These are phyloP conservation scores for Penicillium roqueforti DNA, from an alignment of 495 filamentous ascomycete species.

Conservation along the genomic window DNA sequence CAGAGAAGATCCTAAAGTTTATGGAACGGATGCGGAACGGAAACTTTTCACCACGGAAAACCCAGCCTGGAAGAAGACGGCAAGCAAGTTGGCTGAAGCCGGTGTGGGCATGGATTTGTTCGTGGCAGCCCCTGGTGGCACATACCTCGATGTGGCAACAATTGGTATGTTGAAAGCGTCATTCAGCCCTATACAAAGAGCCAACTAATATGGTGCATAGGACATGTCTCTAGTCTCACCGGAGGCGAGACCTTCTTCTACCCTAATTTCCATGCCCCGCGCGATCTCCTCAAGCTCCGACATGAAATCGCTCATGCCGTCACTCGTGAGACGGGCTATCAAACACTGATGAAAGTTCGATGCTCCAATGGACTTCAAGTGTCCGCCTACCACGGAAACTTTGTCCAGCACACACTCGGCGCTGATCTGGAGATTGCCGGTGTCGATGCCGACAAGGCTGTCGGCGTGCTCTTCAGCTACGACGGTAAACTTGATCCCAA, in stretches of 20 bases:
- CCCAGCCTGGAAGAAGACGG: constrained; percentile 73
- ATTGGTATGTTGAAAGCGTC: constrained; percentile 58
- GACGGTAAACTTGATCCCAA: constrained; percentile 96
- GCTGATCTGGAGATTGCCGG: constrained; percentile 94
- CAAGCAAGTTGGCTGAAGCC: constrained; percentile 80
- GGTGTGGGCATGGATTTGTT: constrained; percentile 93
- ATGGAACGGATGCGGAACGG: constrained; percentile 84
- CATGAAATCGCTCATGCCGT: constrained; percentile 83
- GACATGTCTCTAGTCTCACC: constrained; percentile 51
- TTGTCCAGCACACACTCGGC: constrained; percentile 88
- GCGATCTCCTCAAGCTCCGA: constrained; percentile 79
- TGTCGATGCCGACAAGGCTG: constrained; percentile 88
- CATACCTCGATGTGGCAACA: constrained; percentile 91
- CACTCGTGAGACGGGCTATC: constrained; percentile 90
- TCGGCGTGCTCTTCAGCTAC: constrained; percentile 90
- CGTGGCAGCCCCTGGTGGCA: constrained; percentile 80
- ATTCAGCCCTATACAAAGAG: not conserved
- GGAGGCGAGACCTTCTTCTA: constrained; percentile 96
- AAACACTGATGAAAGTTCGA: constrained; percentile 96
- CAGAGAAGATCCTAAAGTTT: constrained; percentile 82
- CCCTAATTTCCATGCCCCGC: constrained; percentile 84
- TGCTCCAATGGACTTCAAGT: constrained; percentile 97
- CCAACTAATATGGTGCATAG: constrained; percentile 21
- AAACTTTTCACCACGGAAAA: constrained; percentile 90
- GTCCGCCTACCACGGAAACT: constrained; percentile 90